Evolutionary conservation across 129 eudicot species (phyloP).

Genomic region (Chrysanthemum makinoi): DNA sequence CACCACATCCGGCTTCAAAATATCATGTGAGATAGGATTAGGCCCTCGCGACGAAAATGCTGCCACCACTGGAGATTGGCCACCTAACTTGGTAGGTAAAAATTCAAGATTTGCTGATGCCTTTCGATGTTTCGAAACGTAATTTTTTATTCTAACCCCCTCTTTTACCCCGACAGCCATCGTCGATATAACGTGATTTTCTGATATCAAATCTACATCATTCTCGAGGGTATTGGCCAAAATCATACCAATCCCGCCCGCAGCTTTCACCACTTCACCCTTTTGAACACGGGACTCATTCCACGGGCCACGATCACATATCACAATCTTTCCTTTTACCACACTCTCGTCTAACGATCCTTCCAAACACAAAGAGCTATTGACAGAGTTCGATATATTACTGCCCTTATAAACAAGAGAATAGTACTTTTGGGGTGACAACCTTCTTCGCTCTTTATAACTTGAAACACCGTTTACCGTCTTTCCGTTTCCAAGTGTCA

Average conservation of each 20-base stretch:
- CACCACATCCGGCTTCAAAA: conserved; percentile 57
- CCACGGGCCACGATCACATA: conserved; percentile 72
- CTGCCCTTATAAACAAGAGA: conserved; percentile 48
- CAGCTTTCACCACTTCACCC: conserved; percentile 75
- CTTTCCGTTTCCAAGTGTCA: conserved; percentile 51
- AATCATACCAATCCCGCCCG: conserved; percentile 78
- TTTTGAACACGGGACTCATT: conserved; percentile 59
- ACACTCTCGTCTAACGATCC: conserved; percentile 45
- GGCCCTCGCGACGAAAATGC: conserved; percentile 78
- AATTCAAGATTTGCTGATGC: conserved; percentile 48
- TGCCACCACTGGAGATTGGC: conserved; percentile 71
- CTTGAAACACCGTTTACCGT: conserved; percentile 46
- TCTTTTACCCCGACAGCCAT: conserved; percentile 58
- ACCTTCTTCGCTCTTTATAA: conserved; percentile 40
- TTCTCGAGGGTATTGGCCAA: conserved; percentile 54
- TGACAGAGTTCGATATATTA: conserved; percentile 41
- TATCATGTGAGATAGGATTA: conserved; percentile 43
- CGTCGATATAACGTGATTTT: conserved; percentile 65
- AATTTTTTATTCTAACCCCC: conserved; percentile 45
- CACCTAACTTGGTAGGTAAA: conserved; percentile 45
- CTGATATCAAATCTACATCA: conserved; percentile 67
- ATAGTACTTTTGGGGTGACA: conserved; percentile 32
- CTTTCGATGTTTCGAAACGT: conserved; percentile 30
- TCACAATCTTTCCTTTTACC: conserved; percentile 60
- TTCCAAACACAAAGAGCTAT: conserved; percentile 60